phyloP scores from a whole-genome alignment of 106 monocot genomes.

The Phalaenopsis aphrodite region DNA sequence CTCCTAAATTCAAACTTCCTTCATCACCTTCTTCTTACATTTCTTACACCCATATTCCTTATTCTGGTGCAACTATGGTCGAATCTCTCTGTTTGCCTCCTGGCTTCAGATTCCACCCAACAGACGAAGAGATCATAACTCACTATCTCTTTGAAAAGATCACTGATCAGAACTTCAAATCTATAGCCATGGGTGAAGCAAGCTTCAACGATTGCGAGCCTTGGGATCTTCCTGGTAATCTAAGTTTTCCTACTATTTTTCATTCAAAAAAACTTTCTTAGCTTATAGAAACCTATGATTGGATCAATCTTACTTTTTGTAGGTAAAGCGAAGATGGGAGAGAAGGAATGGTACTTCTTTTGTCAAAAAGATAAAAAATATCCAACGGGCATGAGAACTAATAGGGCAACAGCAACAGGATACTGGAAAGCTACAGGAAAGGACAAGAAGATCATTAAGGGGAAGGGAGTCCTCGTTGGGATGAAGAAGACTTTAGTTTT shows the following conservation, averaged over 20 bases:
- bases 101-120: slow-evolving; percentile 46
- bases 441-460: slow-evolving; percentile 54
- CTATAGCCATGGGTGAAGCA: slow-evolving; percentile 35
- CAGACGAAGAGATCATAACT: slow-evolving; percentile 45
- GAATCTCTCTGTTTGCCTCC: slow-evolving; percentile 20
- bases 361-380: slow-evolving; percentile 63
- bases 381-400: slow-evolving; percentile 68
- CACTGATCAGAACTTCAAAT: slow-evolving; percentile 16
- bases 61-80: not conserved
- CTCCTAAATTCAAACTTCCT: not conserved
- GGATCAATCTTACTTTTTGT: not conserved
- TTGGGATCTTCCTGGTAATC: slow-evolving; percentile 42
- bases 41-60: not conserved
- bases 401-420: slow-evolving; percentile 60
- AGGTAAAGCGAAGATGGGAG: slow-evolving; percentile 74
- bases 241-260: too few species aligned
- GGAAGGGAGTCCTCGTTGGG: slow-evolving; percentile 30
- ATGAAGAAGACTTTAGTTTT: slow-evolving; percentile 90
- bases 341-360: slow-evolving; percentile 86
- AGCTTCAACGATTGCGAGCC: slow-evolving; percentile 50
- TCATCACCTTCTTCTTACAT: not conserved
- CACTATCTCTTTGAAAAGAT: slow-evolving; percentile 42
- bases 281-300: too few species aligned
- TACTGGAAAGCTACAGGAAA: slow-evolving; percentile 94
- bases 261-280: too few species aligned